Percentiles rank a stretch among this genome's conserved stretches.
Conservation (phyloP, 169 alveolate genomes). For the Plasmodium malariae region DNA sequence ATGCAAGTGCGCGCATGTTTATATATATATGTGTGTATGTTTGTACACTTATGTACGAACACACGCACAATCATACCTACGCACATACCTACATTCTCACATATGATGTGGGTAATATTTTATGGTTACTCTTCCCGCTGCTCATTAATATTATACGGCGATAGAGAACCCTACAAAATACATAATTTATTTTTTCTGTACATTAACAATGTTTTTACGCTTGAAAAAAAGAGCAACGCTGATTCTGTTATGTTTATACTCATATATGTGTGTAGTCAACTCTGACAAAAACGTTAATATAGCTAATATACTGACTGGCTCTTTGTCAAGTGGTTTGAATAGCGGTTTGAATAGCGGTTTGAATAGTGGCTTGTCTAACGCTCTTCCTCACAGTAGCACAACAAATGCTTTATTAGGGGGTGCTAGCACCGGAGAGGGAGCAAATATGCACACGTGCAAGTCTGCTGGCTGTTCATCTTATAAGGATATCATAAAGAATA, state of each 20-base stretch:
- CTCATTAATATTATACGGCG: no score
- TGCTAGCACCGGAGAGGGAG: neutral
- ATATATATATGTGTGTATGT: no score
- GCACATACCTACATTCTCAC: no score
- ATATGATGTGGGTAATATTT: no score
- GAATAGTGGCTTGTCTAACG: neutral
- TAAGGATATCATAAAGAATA: slow-evolving; percentile 37
- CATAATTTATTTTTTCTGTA: neutral
- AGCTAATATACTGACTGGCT: neutral
- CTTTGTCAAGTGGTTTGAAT: neutral
- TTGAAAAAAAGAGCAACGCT: slow-evolving; percentile 11
- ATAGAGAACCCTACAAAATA: no score
- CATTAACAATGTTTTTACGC: slow-evolving; percentile 22
- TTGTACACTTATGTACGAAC: no score
- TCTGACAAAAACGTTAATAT: slow-evolving; percentile 15
- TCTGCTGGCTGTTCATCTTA: slow-evolving; percentile 73
- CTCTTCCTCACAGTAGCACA: neutral
- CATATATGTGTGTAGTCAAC: neutral
- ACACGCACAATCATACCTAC: no score
- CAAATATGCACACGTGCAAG: slow-evolving; percentile 44
- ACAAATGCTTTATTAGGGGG: neutral
- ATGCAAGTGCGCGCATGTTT: no score
- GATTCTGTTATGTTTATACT: neutral
- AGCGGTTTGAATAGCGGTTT: neutral
- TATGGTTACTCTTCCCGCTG: no score